Evolutionary conservation across 805 yeast genomes (phyloP), one percentile per base, ranked within the genome.

Genomic region (Candida broadrunensis): DNA sequence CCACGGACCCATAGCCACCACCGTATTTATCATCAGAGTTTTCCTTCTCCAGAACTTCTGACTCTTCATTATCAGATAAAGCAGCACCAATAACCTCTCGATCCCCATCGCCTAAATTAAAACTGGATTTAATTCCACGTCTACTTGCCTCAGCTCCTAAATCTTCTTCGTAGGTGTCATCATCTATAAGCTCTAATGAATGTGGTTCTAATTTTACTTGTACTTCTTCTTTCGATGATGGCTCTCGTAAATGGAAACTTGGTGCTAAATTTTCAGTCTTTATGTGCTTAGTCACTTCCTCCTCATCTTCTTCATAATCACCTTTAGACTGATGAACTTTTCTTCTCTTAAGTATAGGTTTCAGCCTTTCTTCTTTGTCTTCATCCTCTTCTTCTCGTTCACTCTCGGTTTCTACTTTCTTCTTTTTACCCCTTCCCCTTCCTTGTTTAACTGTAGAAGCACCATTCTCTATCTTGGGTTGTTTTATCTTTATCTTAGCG

Each of bases 321-420:
- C 21, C 29, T 20, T 21, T 3, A 1, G 33, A 36, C 12, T n/a
- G n/a, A n/a, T n/a, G n/a, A n/a, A n/a, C n/a, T n/a, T n/a, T n/a
- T n/a, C n/a, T n/a, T n/a, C n/a, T n/a, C n/a, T n/a, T n/a, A n/a
- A n/a, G n/a, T n/a, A n/a, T n/a, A n/a, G n/a, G n/a, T n/a, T n/a
- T n/a, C n/a, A n/a, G n/a, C n/a, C n/a, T n/a, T n/a, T 20, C 15
- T 8, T 17, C 16, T 26, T 25, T 6, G 19, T 23, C 31, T 12
- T 15, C 17, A 18, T 36, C 6, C 11, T 17, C 21, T 15, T 35
- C 37, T 13, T 32, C 31, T 23, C 17, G 14, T 5, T 36, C 34
- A 15, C n/a, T 29, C 4, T 27, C 33, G 19, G 20, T 36, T 32
- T 43, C 38, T 38, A 45, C 35, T 45, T 51, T 46, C 44, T 31